A percentile compares a stretch with the other conserved stretches of the same genome.
Conservation (phyloP, 148 eudicot species). For the Salicornia ramosissima region DNA sequence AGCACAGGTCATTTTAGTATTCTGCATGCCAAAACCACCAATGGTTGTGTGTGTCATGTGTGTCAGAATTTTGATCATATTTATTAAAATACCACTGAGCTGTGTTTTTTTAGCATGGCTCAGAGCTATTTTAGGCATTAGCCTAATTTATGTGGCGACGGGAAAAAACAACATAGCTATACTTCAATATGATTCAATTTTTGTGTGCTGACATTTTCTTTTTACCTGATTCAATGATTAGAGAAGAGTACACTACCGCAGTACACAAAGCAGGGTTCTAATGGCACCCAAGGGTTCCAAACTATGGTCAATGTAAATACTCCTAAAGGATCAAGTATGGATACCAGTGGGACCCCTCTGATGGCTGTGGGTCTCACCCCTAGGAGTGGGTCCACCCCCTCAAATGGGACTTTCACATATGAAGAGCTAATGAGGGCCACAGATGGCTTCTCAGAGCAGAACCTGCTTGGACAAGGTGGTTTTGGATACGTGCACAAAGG, state of each 20-base stretch:
- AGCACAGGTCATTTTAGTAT: too few species aligned
- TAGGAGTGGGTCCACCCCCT: not conserved
- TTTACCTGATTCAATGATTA: slow-evolving; percentile 13
- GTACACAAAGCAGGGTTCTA: slow-evolving; percentile 27
- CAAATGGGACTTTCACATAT: slow-evolving; percentile 34
- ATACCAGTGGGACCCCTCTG: not conserved
- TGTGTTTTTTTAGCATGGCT: too few species aligned
- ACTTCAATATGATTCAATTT: not conserved
- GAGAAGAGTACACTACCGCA: slow-evolving; percentile 30
- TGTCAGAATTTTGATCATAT: too few species aligned
- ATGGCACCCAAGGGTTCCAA: slow-evolving; percentile 15
- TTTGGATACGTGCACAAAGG: slow-evolving; percentile 52
- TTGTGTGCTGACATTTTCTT: not conserved
- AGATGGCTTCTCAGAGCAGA: slow-evolving; percentile 34
- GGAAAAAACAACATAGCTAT: not conserved
- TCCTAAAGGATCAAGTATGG: not conserved
- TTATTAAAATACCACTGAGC: too few species aligned
- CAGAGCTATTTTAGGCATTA: too few species aligned
- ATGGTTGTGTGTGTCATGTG: too few species aligned
- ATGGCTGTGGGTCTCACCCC: slow-evolving; percentile 5
- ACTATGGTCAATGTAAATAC: not conserved
- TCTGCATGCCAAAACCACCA: too few species aligned
- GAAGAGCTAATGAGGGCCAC: slow-evolving; percentile 42
- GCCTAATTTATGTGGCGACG: not conserved
- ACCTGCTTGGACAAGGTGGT: slow-evolving; percentile 49